Percentiles rank a stretch among this genome's conserved stretches.
These are phyloP conservation scores for Verbena officinalis DNA, from an alignment of 257 asterid species.

Conservation along the genomic window DNA sequence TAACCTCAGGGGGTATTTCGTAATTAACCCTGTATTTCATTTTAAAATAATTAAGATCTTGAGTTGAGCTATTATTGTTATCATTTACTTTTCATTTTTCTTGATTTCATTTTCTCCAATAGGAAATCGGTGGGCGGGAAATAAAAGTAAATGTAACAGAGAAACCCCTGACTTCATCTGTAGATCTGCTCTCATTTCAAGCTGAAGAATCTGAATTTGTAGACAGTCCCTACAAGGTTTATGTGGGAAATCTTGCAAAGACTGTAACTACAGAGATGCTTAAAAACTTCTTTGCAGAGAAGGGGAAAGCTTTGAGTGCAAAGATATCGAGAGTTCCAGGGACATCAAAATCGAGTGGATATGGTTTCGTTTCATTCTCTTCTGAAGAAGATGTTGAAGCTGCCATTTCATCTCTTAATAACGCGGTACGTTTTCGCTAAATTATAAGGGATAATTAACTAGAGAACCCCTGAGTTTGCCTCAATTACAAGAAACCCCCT, in stretches of 20 bases:
- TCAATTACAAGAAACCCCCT: no score
- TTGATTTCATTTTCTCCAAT: slow-evolving; percentile 9
- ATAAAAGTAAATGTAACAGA: slow-evolving; percentile 87
- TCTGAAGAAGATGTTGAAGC: slow-evolving; percentile 90
- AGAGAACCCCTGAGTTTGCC: no score
- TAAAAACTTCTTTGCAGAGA: slow-evolving; percentile 65
- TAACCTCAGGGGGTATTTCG: no score
- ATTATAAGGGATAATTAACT: no score
- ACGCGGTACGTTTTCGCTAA: slow-evolving; percentile 54
- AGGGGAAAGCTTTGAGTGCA: slow-evolving; percentile 76
- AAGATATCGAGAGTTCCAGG: slow-evolving; percentile 86
- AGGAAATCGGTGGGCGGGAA: slow-evolving; percentile 90
- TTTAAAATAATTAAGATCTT: no score
- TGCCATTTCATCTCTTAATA: slow-evolving; percentile 74
- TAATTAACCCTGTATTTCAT: no score
- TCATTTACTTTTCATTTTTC: background rate
- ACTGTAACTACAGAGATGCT: slow-evolving; percentile 67
- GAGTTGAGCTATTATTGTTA: slow-evolving; percentile 3
- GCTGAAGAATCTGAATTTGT: slow-evolving; percentile 74
- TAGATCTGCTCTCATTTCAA: slow-evolving; percentile 48
- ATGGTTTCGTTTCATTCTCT: slow-evolving; percentile 83
- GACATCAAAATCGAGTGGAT: slow-evolving; percentile 90
- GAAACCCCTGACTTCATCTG: slow-evolving; percentile 60
- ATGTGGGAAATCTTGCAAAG: slow-evolving; percentile 90
- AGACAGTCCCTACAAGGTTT: slow-evolving; percentile 89